Percentiles rank a stretch among this genome's conserved stretches.
phyloP scores from a whole-genome alignment of 2,329 filamentous ascomycete genomes.

The Alternaria infectoria region DNA sequence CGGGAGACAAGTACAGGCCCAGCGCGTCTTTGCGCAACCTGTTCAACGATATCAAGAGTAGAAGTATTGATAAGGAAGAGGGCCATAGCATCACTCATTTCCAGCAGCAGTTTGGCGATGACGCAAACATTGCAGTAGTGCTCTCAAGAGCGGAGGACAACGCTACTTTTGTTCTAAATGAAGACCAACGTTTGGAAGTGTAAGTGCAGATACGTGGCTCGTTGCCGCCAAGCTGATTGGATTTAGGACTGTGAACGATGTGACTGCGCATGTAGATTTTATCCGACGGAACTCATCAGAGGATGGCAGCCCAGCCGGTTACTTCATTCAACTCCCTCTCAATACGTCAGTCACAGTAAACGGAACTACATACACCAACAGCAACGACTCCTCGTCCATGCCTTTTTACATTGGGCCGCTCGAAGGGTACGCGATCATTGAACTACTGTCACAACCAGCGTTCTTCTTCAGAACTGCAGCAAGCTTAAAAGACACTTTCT shows the following conservation, averaged over 20 bases:
- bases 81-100: not conserved
- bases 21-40: constrained; percentile 7
- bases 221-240: not conserved
- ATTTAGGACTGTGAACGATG: not conserved
- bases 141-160: constrained; percentile 1
- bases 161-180: not conserved
- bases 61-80: not conserved
- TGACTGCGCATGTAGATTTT: constrained; percentile 2
- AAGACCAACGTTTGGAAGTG: constrained; percentile 10
- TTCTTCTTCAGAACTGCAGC: constrained; percentile 27
- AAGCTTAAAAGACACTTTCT: not conserved
- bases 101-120: not conserved
- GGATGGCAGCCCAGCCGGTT: not conserved
- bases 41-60: constrained; percentile 10
- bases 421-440: constrained; percentile 25
- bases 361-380: constrained; percentile 17
- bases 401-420: constrained; percentile 25
- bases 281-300: not conserved
- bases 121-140: not conserved
- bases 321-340: constrained; percentile 18
- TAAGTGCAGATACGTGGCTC: not conserved
- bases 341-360: constrained; percentile 22
- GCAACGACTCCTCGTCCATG: not conserved
- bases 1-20: not conserved
- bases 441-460: constrained; percentile 23